These are phyloP conservation scores for Rosa lucieae DNA, from an alignment of 306 rosid genomes.

Conservation along the genomic window DNA sequence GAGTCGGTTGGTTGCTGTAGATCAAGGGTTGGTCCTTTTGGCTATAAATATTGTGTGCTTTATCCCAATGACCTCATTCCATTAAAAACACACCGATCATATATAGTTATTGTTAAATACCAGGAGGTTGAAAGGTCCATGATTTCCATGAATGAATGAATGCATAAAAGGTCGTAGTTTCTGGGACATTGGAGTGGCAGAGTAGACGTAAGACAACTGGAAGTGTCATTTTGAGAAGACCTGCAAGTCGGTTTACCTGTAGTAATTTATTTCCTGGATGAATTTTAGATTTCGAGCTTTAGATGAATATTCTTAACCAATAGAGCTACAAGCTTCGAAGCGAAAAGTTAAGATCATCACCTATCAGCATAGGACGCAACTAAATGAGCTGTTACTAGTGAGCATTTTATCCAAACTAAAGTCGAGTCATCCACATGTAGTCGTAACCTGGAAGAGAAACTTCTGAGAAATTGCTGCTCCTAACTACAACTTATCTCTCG, in stretches of 20 bases:
- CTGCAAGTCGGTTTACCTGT: neutral
- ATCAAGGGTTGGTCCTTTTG: neutral
- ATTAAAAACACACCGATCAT: constrained; percentile 11
- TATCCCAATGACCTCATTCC: neutral
- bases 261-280: no score
- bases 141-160: neutral
- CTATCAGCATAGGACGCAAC: neutral
- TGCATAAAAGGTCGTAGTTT: neutral
- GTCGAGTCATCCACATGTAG: neutral
- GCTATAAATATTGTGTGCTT: neutral
- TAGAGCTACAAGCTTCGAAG: neutral
- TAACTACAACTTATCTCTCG: neutral
- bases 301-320: neutral
- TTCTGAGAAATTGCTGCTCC: neutral
- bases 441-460: neutral
- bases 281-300: no score
- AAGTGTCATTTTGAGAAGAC: neutral
- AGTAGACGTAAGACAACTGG: neutral
- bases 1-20: constrained; percentile 12
- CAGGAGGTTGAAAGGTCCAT: neutral
- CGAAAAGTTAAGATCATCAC: neutral
- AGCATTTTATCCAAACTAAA: neutral
- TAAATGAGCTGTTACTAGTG: neutral
- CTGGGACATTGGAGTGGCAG: neutral
- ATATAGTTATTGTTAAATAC: no score